Evolutionary conservation across 192 early-diverging fungal genomes (phyloP).

Genomic region (Coemansia sp.): DNA sequence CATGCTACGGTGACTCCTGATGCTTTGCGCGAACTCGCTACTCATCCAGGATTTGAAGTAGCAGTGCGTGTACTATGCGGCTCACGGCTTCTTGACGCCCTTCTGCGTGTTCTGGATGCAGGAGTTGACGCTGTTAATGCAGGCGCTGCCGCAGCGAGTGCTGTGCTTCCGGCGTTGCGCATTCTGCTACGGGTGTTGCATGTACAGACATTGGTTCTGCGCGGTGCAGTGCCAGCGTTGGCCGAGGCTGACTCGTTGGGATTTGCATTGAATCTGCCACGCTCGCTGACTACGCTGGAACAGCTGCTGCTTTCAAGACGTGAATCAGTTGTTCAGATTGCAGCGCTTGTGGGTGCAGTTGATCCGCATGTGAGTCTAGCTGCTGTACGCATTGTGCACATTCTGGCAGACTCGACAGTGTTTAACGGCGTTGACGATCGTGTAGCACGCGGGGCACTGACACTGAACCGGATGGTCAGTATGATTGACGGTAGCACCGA

Average conservation of each 20-base stretch:
- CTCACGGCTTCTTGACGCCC: constrained; percentile 62
- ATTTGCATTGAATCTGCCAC: constrained; percentile 51
- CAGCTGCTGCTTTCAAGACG: constrained; percentile 72
- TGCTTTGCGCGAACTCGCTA: constrained; percentile 49
- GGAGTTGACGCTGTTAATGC: constrained; percentile 64
- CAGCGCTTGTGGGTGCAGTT: constrained; percentile 64
- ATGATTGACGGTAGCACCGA: constrained; percentile 64
- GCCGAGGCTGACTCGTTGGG: constrained; percentile 52
- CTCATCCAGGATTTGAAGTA: constrained; percentile 87
- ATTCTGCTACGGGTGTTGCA: constrained; percentile 68
- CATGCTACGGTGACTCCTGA: constrained; percentile 10
- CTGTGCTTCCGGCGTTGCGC: constrained; percentile 53
- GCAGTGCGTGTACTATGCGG: constrained; percentile 73
- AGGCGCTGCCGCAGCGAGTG: constrained; percentile 25
- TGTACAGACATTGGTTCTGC: constrained; percentile 74
- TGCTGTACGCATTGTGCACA: constrained; percentile 66
- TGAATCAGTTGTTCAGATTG: constrained; percentile 69
- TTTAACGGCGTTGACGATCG: constrained; percentile 60
- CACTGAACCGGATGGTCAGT: constrained; percentile 72
- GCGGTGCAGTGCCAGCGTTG: constrained; percentile 61
- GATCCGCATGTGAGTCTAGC: constrained; percentile 74
- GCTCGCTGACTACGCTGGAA: constrained; percentile 71
- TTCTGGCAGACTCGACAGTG: constrained; percentile 69
- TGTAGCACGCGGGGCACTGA: constrained; percentile 42
- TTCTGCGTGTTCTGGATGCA: constrained; percentile 69